phyloP scores from a whole-genome alignment of 73 alveolate species.

The Breviolum minutum region DNA sequence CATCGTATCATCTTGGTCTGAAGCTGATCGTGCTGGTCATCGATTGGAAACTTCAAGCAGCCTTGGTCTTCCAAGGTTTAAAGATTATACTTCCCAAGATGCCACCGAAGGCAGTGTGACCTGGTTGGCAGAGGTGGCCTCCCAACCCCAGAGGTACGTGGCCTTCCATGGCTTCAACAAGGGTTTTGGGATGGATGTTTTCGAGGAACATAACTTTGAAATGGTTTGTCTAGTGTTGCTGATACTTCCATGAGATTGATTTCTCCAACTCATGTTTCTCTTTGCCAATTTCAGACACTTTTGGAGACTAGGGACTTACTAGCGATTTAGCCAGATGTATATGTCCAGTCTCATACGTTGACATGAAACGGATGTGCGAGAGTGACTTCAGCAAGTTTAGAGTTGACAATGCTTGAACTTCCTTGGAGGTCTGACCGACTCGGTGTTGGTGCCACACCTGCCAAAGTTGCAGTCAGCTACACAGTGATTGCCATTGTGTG shows the following conservation, averaged over 20 bases:
- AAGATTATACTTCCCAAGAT: conserved; percentile 25
- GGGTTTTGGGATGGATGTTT: neutral
- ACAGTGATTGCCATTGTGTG: neutral
- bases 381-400: neutral
- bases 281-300: too few species aligned
- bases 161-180: neutral
- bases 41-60: neutral
- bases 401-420: neutral
- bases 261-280: too few species aligned
- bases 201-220: too few species aligned
- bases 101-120: conserved; percentile 23
- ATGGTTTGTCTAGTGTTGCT: too few species aligned
- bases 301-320: too few species aligned
- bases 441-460: conserved; percentile 77
- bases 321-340: too few species aligned
- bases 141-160: conserved; percentile 41
- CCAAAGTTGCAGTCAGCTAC: neutral
- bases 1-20: conserved; percentile 50
- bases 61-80: conserved; percentile 9
- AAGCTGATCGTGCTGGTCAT: neutral
- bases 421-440: conserved; percentile 47
- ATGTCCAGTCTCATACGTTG: neutral
- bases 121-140: conserved; percentile 64
- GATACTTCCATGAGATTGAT: too few species aligned
- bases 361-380: neutral